Evolutionary conservation across 2,329 filamentous ascomycete genomes (phyloP).

Genomic region (Lachnellula arida): DNA sequence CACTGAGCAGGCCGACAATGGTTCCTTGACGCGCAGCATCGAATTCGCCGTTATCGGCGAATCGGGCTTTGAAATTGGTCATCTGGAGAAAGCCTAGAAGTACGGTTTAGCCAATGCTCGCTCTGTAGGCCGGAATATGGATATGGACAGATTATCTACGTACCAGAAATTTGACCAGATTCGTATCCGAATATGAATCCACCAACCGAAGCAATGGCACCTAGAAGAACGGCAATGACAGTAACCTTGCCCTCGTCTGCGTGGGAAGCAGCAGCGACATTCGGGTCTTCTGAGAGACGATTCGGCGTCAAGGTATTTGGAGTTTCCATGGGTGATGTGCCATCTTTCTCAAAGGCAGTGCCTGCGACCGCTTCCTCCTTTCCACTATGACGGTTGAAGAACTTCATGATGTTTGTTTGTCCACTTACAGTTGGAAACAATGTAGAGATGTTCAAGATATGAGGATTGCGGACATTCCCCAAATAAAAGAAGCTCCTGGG

Average conservation of each 20-base stretch:
- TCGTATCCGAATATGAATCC: conserved; percentile 51
- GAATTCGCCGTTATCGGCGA: conserved; percentile 47
- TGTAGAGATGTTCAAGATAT: not conserved
- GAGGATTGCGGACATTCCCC: not conserved
- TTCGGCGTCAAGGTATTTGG: not conserved
- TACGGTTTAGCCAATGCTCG: conserved; percentile 21
- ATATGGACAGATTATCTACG: conserved; percentile 10
- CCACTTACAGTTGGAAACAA: not conserved
- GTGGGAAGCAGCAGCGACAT: not conserved
- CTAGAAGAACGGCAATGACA: conserved; percentile 43
- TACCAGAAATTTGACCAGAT: conserved; percentile 43
- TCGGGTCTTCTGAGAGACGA: not conserved
- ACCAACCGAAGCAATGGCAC: conserved; percentile 48
- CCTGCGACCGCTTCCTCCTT: not conserved
- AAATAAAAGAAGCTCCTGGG: not conserved
- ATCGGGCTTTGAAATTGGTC: conserved; percentile 51
- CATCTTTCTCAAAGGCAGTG: not conserved
- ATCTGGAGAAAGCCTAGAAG: conserved; percentile 58
- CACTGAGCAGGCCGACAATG: conserved; percentile 57
- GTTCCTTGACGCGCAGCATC: conserved; percentile 56
- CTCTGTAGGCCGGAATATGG: not conserved
- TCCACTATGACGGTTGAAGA: not conserved
- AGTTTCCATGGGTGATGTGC: not conserved
- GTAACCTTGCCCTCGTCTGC: conserved; percentile 26
- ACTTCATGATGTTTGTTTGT: not conserved